Percentiles rank a stretch among this genome's conserved stretches.
Conservation (phyloP, 2,329 filamentous ascomycete genomes). For the Colletotrichum liaoningense region DNA sequence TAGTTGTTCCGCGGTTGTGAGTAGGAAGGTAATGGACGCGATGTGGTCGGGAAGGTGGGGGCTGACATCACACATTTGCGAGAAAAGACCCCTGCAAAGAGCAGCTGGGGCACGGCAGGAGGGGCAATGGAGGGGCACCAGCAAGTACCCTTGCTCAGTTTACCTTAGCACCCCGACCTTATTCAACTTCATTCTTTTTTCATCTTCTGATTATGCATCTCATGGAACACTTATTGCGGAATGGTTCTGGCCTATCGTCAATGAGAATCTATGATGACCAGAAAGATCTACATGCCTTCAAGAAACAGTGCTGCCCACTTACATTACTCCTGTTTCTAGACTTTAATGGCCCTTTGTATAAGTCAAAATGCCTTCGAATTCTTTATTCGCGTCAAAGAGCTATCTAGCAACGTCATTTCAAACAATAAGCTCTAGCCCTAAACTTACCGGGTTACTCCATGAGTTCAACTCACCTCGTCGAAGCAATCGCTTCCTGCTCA, state of each 20-base stretch:
- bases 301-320: neutral
- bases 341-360: neutral
- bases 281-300: too few relatives aligned
- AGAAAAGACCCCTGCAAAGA: conserved; percentile 21
- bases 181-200: neutral
- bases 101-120: conserved; percentile 2
- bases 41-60: conserved; percentile 31
- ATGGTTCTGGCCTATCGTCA: neutral
- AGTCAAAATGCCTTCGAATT: neutral
- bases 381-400: neutral
- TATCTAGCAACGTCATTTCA: neutral
- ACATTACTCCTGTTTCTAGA: neutral
- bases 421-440: neutral
- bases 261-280: too few relatives aligned
- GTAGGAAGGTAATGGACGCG: conserved; percentile 23
- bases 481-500: neutral
- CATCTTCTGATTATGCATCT: neutral
- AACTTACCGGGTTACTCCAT: neutral
- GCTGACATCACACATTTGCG: conserved; percentile 34
- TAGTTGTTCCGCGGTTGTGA: conserved; percentile 38
- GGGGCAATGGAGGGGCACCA: conserved; percentile 31
- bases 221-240: too few relatives aligned
- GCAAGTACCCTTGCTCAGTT: neutral
- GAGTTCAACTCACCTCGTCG: neutral
- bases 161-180: neutral